Evolutionary conservation across 352 stramenopile genomes (phyloP).

Genomic region (Globisporangium apiculatum): DNA sequence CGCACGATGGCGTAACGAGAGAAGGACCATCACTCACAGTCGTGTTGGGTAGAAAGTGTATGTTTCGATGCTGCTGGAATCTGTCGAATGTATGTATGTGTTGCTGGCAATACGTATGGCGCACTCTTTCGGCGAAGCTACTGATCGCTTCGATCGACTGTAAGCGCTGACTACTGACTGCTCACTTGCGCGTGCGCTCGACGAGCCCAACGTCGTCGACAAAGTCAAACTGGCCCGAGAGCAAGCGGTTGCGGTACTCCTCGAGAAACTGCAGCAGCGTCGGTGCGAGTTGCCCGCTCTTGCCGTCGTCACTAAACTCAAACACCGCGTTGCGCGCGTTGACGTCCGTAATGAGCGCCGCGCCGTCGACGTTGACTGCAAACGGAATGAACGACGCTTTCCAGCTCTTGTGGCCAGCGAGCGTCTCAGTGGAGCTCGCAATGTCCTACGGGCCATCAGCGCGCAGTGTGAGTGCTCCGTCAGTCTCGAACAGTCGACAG

Average conservation of each 20-base stretch:
- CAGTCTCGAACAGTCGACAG: neutral
- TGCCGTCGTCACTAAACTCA: slow-evolving; percentile 60
- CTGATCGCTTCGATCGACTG: too few species aligned
- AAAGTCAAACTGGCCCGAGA: slow-evolving; percentile 78
- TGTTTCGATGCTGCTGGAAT: neutral
- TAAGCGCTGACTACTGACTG: neutral
- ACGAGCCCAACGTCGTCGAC: slow-evolving; percentile 78
- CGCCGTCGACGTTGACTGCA: slow-evolving; percentile 60
- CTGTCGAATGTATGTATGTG: neutral
- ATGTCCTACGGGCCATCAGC: slow-evolving; percentile 32
- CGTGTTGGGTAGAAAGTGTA: neutral
- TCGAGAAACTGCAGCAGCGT: slow-evolving; percentile 72
- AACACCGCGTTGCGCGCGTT: slow-evolving; percentile 52
- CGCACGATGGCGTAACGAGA: slow-evolving; percentile 32
- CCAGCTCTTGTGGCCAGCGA: slow-evolving; percentile 44
- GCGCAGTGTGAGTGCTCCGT: neutral
- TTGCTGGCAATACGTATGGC: neutral
- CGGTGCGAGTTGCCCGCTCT: slow-evolving; percentile 33
- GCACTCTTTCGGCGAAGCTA: too few species aligned
- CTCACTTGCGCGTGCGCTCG: slow-evolving; percentile 61
- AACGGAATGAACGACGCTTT: slow-evolving; percentile 62
- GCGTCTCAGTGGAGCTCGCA: slow-evolving; percentile 36
- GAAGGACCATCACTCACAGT: neutral
- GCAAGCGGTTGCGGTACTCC: slow-evolving; percentile 70
- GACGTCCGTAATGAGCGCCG: slow-evolving; percentile 50